Percentiles rank a stretch among this genome's conserved stretches.
Evolutionary conservation across 163 green algal genomes (phyloP).

Genomic region (Picocystis sp.): DNA sequence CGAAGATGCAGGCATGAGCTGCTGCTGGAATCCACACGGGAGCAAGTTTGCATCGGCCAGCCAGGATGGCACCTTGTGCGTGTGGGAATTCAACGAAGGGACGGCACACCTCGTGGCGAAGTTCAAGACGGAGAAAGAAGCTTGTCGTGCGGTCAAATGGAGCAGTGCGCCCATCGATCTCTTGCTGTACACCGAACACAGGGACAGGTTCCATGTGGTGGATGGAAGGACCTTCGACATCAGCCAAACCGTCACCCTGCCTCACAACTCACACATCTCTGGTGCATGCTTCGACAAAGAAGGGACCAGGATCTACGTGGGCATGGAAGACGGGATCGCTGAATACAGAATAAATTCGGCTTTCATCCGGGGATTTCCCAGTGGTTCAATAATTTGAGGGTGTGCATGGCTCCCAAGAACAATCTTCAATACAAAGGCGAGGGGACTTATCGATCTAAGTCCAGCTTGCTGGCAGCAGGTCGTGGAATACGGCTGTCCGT

Average conservation of each 20-base stretch:
- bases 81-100: constrained; percentile 42
- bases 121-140: constrained; percentile 7
- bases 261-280: constrained; percentile 1
- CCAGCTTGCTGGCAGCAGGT: no score
- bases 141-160: constrained; percentile 48
- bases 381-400: not conserved
- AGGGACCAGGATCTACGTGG: constrained; percentile 4
- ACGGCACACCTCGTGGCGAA: constrained; percentile 12
- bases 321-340: not conserved
- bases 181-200: constrained; percentile 50
- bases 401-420: no score
- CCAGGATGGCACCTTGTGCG: constrained; percentile 36
- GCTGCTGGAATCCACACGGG: constrained; percentile 36
- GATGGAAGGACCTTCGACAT: constrained; percentile 7
- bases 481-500: no score
- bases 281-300: constrained; percentile 4
- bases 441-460: no score
- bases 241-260: not conserved
- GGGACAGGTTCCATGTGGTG: constrained; percentile 9
- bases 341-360: constrained; percentile 3
- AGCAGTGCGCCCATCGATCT: constrained; percentile 36
- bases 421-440: no score
- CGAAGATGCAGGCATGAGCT: constrained; percentile 50
- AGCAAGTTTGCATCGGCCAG: constrained; percentile 30
- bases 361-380: constrained; percentile 1